These are phyloP conservation scores for Paecilomyces variotii DNA, from an alignment of 2,329 filamentous ascomycete species.

Conservation along the genomic window DNA sequence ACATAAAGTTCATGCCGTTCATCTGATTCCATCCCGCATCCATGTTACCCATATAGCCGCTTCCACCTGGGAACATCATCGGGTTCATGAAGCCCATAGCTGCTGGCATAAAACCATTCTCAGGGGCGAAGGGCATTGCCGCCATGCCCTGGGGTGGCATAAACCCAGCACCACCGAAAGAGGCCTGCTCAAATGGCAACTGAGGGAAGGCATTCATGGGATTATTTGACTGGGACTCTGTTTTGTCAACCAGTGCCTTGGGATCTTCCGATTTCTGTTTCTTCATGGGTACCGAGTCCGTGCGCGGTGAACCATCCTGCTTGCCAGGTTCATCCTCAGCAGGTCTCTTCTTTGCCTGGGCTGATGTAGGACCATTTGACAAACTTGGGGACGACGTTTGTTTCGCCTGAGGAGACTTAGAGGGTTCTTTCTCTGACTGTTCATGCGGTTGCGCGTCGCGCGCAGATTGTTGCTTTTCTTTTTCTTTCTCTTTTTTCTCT, in stretches of 20 bases:
- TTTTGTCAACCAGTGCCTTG: slow-evolving; percentile 3
- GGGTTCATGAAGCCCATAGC: slow-evolving; percentile 31
- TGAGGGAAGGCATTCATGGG: slow-evolving; percentile 9
- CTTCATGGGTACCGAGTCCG: slow-evolving; percentile 26
- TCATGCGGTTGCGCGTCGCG: slow-evolving; percentile 16
- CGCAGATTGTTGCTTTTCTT: slow-evolving; percentile 25
- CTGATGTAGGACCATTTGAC: slow-evolving; percentile 23
- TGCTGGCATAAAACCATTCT: slow-evolving; percentile 22
- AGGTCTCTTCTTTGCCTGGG: slow-evolving; percentile 65
- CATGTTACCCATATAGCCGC: slow-evolving; percentile 24
- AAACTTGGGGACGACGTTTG: slow-evolving; percentile 23
- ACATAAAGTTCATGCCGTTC: slow-evolving; percentile 34
- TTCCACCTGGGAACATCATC: slow-evolving; percentile 27
- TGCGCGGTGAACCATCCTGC: slow-evolving; percentile 50
- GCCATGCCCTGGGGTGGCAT: slow-evolving; percentile 24
- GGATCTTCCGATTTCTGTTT: slow-evolving; percentile 38
- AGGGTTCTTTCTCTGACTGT: slow-evolving; percentile 7
- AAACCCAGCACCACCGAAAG: slow-evolving; percentile 23
- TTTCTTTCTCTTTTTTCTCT: slow-evolving; percentile 37
- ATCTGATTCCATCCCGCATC: slow-evolving; percentile 37
- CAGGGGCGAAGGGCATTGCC: slow-evolving; percentile 25
- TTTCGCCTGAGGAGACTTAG: slow-evolving; percentile 7
- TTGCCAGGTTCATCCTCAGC: slow-evolving; percentile 60
- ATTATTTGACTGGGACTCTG: slow-evolving; percentile 10
- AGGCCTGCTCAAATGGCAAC: slow-evolving; percentile 27